phyloP scores from a whole-genome alignment of 305 asterid species.

The Coffea humblotiana region DNA sequence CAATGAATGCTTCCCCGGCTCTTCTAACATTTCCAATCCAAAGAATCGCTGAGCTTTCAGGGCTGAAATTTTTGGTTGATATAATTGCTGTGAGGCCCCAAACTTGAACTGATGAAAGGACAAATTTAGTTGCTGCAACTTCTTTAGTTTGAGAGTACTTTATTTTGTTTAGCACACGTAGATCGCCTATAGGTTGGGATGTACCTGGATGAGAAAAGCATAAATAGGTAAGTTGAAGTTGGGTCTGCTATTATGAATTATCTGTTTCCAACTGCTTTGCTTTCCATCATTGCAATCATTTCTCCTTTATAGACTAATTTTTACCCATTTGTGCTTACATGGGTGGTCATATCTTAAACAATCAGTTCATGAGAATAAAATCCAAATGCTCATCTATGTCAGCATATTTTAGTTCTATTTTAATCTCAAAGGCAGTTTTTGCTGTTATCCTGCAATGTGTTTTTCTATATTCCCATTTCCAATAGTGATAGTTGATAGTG shows the following conservation, averaged over 20 bases:
- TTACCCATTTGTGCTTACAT: background rate
- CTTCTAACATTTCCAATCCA: slow-evolving; percentile 6
- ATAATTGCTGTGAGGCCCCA: slow-evolving; percentile 9
- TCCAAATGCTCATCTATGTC: background rate
- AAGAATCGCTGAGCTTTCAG: slow-evolving; percentile 1
- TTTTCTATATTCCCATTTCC: background rate
- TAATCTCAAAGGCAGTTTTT: background rate
- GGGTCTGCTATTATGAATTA: background rate
- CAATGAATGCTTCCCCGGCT: slow-evolving; percentile 9
- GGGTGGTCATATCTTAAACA: slow-evolving; percentile 8
- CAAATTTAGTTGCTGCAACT: slow-evolving; percentile 4
- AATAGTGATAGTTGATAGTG: background rate
- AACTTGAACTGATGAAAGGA: background rate
- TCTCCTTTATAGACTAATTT: background rate
- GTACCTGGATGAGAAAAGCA: background rate
- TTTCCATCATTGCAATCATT: slow-evolving; percentile 11
- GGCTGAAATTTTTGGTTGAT: slow-evolving; percentile 7
- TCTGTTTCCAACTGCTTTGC: slow-evolving; percentile 3
- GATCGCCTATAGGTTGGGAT: background rate
- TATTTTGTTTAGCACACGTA: background rate
- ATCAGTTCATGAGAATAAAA: background rate
- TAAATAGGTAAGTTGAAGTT: background rate
- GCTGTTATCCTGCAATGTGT: background rate
- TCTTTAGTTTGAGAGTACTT: slow-evolving; percentile 1
- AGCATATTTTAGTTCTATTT: background rate